Evolutionary conservation across 2,329 filamentous ascomycete genomes (phyloP).

Genomic region (Aspergillus arachidicola): DNA sequence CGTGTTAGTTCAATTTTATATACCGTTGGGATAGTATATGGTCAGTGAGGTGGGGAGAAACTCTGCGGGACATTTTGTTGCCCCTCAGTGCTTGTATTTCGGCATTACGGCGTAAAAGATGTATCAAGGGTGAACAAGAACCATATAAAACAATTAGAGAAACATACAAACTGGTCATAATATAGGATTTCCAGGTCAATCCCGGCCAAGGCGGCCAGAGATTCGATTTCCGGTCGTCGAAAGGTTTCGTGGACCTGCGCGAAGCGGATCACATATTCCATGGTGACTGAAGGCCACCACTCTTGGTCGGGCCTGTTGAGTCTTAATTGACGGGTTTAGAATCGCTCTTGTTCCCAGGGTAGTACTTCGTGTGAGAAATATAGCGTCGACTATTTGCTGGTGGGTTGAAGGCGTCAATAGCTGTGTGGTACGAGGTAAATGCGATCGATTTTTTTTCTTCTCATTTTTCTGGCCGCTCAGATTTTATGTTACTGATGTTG

Average conservation of each 20-base stretch:
- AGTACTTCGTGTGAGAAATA: not conserved
- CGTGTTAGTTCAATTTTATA: slow-evolving; percentile 9
- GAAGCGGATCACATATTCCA: slow-evolving; percentile 86
- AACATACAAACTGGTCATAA: slow-evolving; percentile 72
- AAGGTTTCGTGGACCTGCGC: slow-evolving; percentile 91
- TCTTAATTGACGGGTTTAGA: not conserved
- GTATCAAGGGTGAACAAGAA: not conserved
- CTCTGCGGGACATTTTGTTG: not conserved
- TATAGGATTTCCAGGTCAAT: slow-evolving; percentile 72
- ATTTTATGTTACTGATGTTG: not conserved
- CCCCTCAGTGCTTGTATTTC: not conserved
- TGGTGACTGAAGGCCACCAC: slow-evolving; percentile 26
- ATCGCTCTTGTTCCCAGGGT: not conserved
- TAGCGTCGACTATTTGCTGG: not conserved
- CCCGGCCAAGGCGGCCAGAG: slow-evolving; percentile 70
- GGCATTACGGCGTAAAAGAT: not conserved
- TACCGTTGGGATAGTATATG: slow-evolving; percentile 7
- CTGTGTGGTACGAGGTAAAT: not conserved
- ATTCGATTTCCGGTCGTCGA: slow-evolving; percentile 77
- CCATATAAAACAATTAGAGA: slow-evolving; percentile 7
- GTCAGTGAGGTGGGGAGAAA: slow-evolving; percentile 2
- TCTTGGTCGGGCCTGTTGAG: not conserved
- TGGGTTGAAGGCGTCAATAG: not conserved
- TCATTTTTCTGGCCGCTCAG: not conserved
- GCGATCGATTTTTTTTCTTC: not conserved